Conservation (phyloP, 805 yeast genomes). For the Maudiozyma bulderi region DNA sequence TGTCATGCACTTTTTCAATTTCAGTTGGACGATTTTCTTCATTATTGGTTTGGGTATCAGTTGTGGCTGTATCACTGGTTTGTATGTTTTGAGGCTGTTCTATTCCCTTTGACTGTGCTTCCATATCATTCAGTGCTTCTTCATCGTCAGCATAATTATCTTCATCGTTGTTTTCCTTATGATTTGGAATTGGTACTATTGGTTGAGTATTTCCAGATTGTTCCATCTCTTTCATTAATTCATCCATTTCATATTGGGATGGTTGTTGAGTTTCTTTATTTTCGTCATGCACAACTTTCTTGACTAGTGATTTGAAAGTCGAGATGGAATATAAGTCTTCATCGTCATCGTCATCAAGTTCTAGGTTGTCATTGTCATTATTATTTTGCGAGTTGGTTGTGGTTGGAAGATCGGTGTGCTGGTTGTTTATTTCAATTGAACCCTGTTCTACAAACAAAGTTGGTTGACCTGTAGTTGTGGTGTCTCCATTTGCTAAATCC, state of each 20-base stretch:
- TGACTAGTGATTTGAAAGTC: not conserved
- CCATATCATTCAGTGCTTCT: constrained; percentile 9
- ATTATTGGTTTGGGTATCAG: too few relatives aligned
- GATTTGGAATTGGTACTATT: not conserved
- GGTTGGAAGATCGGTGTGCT: not conserved
- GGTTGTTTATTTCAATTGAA: not conserved
- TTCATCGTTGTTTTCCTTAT: not conserved
- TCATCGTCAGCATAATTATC: constrained; percentile 16
- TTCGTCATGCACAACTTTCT: not conserved
- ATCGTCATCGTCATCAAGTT: not conserved
- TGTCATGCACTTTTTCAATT: too few relatives aligned
- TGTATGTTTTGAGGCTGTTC: too few relatives aligned
- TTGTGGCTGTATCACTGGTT: too few relatives aligned
- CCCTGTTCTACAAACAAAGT: not conserved
- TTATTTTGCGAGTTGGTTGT: not conserved
- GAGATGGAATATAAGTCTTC: not conserved
- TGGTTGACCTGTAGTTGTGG: not conserved
- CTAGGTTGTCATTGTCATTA: constrained; percentile 2
- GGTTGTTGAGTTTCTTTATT: not conserved
- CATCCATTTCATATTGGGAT: not conserved
- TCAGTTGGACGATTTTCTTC: too few relatives aligned
- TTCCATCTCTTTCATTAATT: not conserved
- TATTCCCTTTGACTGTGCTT: not conserved
- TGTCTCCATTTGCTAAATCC: not conserved
- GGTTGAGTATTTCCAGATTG: not conserved